Base-by-base conservation (phyloP, 352 stramenopile genomes). In the Pythium myriotylum region DNA sequence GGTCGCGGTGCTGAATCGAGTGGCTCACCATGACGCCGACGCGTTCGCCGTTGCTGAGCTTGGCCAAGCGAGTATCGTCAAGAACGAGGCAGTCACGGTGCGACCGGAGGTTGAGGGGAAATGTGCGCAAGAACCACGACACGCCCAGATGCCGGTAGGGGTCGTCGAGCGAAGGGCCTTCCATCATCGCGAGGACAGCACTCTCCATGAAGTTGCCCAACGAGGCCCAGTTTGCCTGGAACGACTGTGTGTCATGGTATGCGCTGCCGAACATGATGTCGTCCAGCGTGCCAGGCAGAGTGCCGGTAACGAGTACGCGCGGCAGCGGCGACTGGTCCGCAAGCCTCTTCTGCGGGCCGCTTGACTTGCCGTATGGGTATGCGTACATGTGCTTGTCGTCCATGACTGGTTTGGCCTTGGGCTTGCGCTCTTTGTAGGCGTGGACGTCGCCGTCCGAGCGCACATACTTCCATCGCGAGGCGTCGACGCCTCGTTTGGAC, bases 231-330 rank as follows among this genome's bases (percentile, higher is more conserved):
- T 42, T 42, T 3, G 22, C 35, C 13, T 62, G 69, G 23, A 84
- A 51, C 8, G 71, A 74, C 12, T 47, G 22, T 48, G 75, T 73
- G 59, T 86, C 74, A 37, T 79, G 65, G 22, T 68, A 65, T n/a
- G 77, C 68, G 19, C 62, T 62, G 24, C 77, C 77, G 54, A 85
- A 84, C 62, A 88, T 73, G 51, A 74, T 58, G 51, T 88, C 77
- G 27, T 88, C 77, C 14, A 89, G 29, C 22, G 68, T 76, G 20
- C 80, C 77, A 16, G 77, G 59, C 20, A 83, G 26, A 14, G 62
- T 68, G 7, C 72, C 76, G 7, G 54, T 68, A 17, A 57, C 63
- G 12, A 83, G 14, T 37, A 82, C 22, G 0, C 73, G 53, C 0
- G 64, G 70, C 22, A 76, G 22, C 24, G 19, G 7, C 6, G 45